Conservation (phyloP, 2,329 filamentous ascomycete genomes). For the Xylaria sp. region DNA sequence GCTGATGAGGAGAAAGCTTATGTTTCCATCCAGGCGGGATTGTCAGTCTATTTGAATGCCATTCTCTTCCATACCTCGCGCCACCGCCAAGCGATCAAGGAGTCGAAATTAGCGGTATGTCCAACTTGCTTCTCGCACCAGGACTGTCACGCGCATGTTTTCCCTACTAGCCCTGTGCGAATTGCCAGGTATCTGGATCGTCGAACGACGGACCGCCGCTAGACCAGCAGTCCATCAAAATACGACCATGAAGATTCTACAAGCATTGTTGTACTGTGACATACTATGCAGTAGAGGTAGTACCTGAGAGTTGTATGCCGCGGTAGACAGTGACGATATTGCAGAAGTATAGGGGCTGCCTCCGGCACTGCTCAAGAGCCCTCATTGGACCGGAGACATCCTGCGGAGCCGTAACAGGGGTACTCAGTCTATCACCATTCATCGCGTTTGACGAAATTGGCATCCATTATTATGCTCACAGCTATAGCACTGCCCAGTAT, state of each 20-base stretch:
- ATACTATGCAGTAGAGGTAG: not conserved
- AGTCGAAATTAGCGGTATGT: slow-evolving; percentile 32
- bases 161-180: not conserved
- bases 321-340: too few relatives aligned
- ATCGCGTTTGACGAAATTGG: not conserved
- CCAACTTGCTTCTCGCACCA: slow-evolving; percentile 37
- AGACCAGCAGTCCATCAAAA: slow-evolving; percentile 17
- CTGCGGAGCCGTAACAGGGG: slow-evolving; percentile 14
- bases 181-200: slow-evolving; percentile 43
- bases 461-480: not conserved
- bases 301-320: too few relatives aligned
- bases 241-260: slow-evolving; percentile 13
- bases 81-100: slow-evolving; percentile 32
- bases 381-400: slow-evolving; percentile 2
- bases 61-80: slow-evolving; percentile 31
- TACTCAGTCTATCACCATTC: not conserved
- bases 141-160: slow-evolving; percentile 7
- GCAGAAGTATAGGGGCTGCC: not conserved
- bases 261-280: slow-evolving; percentile 7
- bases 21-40: slow-evolving; percentile 33
- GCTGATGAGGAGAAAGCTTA: slow-evolving; percentile 39
- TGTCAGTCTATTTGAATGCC: slow-evolving; percentile 44
- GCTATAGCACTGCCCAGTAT: not conserved
- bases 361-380: not conserved
- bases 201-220: slow-evolving; percentile 13